Conservation (phyloP, 768 basidiomycete genomes). For the Tylopilus rubrobrunneus region DNA sequence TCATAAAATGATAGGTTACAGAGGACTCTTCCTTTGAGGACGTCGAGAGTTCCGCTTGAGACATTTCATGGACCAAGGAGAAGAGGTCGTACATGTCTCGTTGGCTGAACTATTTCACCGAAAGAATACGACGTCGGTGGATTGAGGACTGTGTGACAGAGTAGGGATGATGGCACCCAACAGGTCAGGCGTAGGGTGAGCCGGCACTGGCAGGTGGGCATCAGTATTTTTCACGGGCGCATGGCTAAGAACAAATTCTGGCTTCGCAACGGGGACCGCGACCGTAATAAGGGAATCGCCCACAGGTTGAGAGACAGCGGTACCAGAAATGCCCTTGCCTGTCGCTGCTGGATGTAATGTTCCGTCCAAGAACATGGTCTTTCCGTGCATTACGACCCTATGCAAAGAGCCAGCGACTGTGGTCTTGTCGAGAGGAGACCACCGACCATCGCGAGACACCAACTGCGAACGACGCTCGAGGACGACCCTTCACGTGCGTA, state of each 20-base stretch:
- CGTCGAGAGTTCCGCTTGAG: slow-evolving; percentile 82
- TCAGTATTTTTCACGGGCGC: slow-evolving; percentile 32
- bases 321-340: slow-evolving; percentile 46
- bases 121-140: slow-evolving; percentile 89
- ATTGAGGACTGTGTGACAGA: slow-evolving; percentile 50
- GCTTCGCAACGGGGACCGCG: slow-evolving; percentile 18
- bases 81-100: slow-evolving; percentile 92
- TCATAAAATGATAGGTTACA: slow-evolving; percentile 89
- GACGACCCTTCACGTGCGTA: slow-evolving; percentile 88
- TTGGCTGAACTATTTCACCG: slow-evolving; percentile 89
- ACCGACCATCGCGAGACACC: slow-evolving; percentile 44
- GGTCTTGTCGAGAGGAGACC: slow-evolving; percentile 79
- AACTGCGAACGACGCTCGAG: slow-evolving; percentile 70
- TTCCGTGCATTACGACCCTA: slow-evolving; percentile 85
- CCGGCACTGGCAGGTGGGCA: slow-evolving; percentile 9
- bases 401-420: slow-evolving; percentile 81
- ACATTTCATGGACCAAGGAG: slow-evolving; percentile 94
- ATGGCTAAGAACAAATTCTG: slow-evolving; percentile 28
- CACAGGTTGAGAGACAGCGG: slow-evolving; percentile 43
- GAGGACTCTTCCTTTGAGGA: slow-evolving; percentile 86
- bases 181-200: slow-evolving; percentile 5
- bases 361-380: slow-evolving; percentile 84
- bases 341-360: slow-evolving; percentile 42
- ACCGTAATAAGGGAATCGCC: slow-evolving; percentile 26
- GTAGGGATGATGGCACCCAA: slow-evolving; percentile 16